These are phyloP conservation scores for Amanita rimosa DNA, from an alignment of 768 basidiomycete species.

Conservation along the genomic window DNA sequence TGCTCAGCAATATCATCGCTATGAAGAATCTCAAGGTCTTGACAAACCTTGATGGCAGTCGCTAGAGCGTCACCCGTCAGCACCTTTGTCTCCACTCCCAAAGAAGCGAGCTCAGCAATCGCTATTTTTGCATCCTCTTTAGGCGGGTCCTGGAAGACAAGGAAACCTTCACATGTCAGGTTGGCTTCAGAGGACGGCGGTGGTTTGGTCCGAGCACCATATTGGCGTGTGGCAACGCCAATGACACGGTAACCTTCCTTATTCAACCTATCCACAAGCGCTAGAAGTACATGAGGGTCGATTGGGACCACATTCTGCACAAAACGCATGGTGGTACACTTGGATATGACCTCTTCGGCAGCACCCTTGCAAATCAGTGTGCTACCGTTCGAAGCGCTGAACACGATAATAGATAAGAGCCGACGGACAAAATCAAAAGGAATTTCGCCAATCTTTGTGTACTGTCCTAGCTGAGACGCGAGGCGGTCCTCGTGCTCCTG, in stretches of 20 bases:
- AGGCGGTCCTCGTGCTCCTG: not conserved
- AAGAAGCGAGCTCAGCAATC: not conserved
- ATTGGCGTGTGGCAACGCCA: not conserved
- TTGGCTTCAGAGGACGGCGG: not conserved
- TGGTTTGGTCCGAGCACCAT: not conserved
- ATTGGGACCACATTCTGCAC: not conserved
- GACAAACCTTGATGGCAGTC: too few relatives aligned
- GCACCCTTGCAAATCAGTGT: not conserved
- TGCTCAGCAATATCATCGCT: not conserved
- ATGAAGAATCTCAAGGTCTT: too few relatives aligned
- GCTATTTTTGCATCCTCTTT: not conserved
- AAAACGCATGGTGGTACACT: not conserved
- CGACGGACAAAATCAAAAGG: too few relatives aligned
- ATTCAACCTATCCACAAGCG: not conserved
- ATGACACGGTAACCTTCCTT: not conserved
- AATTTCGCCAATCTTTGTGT: slow-evolving; percentile 20
- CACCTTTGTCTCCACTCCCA: slow-evolving; percentile 13
- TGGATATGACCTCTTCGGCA: not conserved
- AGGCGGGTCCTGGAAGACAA: not conserved
- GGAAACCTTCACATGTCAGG: not conserved
- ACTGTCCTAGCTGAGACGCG: slow-evolving; percentile 7
- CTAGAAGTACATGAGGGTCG: not conserved
- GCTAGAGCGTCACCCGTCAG: slow-evolving; percentile 20
- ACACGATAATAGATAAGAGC: slow-evolving; percentile 13
- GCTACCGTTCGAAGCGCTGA: not conserved